Percentiles rank a stretch among this genome's conserved stretches.
phyloP scores from a whole-genome alignment of 202 grass and related monocot genomes.

The Panicum hallii region DNA sequence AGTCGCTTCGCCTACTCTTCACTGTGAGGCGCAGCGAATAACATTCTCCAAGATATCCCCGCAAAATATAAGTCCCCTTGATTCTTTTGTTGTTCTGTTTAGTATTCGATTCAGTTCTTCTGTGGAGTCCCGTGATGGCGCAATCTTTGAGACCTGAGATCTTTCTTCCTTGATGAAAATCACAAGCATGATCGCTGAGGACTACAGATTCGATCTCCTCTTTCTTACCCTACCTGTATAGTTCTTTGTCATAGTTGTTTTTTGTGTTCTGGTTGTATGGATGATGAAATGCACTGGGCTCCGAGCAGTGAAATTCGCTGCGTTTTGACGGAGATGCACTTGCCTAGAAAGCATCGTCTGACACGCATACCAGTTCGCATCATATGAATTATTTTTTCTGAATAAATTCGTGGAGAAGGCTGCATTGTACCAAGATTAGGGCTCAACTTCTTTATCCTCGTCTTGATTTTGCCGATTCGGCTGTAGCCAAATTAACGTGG shows the following conservation, averaged over 20 bases:
- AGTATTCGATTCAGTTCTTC: not conserved
- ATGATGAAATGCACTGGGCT: conserved; percentile 99
- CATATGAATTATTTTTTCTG: not conserved
- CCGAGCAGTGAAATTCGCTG: conserved; percentile 65
- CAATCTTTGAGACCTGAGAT: conserved; percentile 99
- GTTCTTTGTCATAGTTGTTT: not conserved
- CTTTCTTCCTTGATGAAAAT: conserved; percentile 71
- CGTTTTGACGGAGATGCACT: conserved; percentile 76
- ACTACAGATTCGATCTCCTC: not conserved
- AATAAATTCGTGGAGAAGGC: not conserved
- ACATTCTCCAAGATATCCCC: conserved; percentile 56
- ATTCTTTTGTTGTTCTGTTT: not conserved
- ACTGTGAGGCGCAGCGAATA: conserved; percentile 81
- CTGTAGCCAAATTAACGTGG: conserved; percentile 57
- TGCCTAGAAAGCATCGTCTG: conserved; percentile 99
- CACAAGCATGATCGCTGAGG: conserved; percentile 81
- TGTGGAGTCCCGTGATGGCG: conserved; percentile 75
- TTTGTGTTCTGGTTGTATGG: not conserved
- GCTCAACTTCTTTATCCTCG: conserved; percentile 18
- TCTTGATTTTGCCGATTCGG: conserved; percentile 57
- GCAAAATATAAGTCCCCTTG: not conserved
- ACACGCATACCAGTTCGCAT: not conserved
- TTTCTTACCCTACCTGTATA: not conserved
- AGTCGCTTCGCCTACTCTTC: conserved; percentile 74
- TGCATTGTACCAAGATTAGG: conserved; percentile 64